phyloP scores from a whole-genome alignment of 139 green algal species.

The Zygnema circumcarinatum region DNA sequence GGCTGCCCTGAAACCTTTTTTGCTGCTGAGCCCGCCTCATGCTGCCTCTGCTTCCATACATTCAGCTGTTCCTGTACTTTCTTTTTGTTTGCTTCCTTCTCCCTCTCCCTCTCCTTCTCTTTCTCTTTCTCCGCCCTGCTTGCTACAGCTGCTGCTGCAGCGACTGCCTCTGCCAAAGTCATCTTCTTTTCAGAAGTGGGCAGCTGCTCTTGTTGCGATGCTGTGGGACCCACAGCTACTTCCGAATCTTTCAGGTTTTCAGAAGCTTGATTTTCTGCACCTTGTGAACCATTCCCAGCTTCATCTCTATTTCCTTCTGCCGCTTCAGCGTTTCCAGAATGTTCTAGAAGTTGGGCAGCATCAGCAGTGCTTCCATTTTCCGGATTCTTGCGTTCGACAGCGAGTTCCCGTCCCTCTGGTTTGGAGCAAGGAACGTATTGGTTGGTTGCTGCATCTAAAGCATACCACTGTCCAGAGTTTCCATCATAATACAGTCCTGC shows the following conservation, averaged over 20 bases:
- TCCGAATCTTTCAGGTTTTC: background rate
- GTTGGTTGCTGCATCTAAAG: slow-evolving; percentile 1
- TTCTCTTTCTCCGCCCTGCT: slow-evolving; percentile 19
- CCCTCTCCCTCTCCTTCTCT: slow-evolving; percentile 36
- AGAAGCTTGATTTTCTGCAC: background rate
- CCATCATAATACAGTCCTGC: slow-evolving; percentile 27
- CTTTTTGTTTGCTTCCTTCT: background rate
- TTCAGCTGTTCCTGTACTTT: background rate
- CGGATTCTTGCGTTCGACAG: background rate
- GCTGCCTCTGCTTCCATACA: background rate
- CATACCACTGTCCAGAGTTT: slow-evolving; percentile 19
- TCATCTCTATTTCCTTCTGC: background rate
- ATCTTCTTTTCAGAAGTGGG: slow-evolving; percentile 12
- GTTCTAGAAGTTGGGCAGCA: background rate
- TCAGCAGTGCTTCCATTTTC: background rate
- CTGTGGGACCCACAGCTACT: background rate
- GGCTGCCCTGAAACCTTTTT: background rate
- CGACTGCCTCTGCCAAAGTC: slow-evolving; percentile 22
- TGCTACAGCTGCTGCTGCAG: slow-evolving; percentile 9
- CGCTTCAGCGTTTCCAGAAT: background rate
- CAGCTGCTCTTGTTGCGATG: slow-evolving; percentile 7
- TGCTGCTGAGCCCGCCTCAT: background rate
- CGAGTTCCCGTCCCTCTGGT: background rate
- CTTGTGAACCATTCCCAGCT: background rate
- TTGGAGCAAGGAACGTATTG: slow-evolving; percentile 17